These are phyloP conservation scores for Trametes hirsuta DNA, from an alignment of 1,284 basidiomycete genomes.

Conservation along the genomic window DNA sequence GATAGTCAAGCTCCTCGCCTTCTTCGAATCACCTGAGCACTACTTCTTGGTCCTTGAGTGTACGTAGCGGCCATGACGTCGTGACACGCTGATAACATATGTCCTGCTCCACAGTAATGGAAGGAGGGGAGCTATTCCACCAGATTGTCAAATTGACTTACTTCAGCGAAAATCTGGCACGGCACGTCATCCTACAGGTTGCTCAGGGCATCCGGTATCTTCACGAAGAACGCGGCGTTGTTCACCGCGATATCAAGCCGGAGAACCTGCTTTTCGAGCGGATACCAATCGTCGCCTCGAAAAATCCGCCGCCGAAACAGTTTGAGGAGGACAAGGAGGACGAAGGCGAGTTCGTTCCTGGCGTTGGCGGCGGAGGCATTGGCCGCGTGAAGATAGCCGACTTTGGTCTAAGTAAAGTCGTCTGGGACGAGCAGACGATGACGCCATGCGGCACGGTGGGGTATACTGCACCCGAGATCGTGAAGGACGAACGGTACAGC, in stretches of 20 bases:
- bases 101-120: conserved; percentile 68
- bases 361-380: conserved; percentile 95
- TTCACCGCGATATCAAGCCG: conserved; percentile 99
- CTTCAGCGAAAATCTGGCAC: conserved; percentile 93
- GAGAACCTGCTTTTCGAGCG: conserved; percentile 96
- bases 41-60: conserved; percentile 96
- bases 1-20: conserved; percentile 88
- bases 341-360: conserved; percentile 93
- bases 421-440: conserved; percentile 99
- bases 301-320: conserved; percentile 74
- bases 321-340: conserved; percentile 99
- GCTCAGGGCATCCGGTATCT: conserved; percentile 95
- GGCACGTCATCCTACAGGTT: conserved; percentile 98
- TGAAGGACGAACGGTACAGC: conserved; percentile 98
- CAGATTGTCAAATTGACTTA: conserved; percentile 99
- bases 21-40: conserved; percentile 90
- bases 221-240: conserved; percentile 97
- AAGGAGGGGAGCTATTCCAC: conserved; percentile 98
- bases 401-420: conserved; percentile 97
- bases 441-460: conserved; percentile 99
- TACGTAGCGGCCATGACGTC: conserved; percentile 43
- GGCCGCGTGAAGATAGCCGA: conserved; percentile 99
- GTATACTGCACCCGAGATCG: conserved; percentile 99
- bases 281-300: conserved; percentile 92
- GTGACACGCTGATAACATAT: conserved; percentile 2